Evolutionary conservation across 2,329 filamentous ascomycete genomes (phyloP).

Genomic region (Talaromyces albobiverticillius): DNA sequence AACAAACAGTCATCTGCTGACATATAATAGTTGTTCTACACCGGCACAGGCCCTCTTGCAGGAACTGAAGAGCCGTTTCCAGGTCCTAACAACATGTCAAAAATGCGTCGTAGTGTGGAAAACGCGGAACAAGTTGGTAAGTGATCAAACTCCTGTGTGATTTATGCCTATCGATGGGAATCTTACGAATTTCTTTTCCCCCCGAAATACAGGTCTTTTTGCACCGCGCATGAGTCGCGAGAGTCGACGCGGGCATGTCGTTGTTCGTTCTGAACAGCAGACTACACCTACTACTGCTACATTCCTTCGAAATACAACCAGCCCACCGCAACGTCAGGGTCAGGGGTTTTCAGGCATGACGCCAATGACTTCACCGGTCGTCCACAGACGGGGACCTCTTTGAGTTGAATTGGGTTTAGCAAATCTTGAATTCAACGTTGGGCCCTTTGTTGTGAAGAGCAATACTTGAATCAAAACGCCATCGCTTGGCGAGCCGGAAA

Average conservation of each 20-base stretch:
- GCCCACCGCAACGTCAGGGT: conserved; percentile 4
- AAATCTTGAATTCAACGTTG: not conserved
- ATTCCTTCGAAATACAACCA: conserved; percentile 1
- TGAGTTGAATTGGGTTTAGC: not conserved
- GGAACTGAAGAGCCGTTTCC: conserved; percentile 76
- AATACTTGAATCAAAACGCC: not conserved
- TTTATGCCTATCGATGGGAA: not conserved
- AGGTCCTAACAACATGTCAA: conserved; percentile 75
- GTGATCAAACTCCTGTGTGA: conserved; percentile 29
- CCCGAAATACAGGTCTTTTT: conserved; percentile 62
- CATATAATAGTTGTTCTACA: conserved; percentile 51
- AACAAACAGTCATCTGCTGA: conserved; percentile 42
- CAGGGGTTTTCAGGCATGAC: conserved; percentile 1
- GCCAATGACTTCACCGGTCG: conserved; percentile 9
- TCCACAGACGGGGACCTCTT: not conserved
- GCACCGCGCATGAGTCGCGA: conserved; percentile 73
- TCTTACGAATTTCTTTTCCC: conserved; percentile 10
- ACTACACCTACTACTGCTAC: not conserved
- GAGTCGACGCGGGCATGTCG: conserved; percentile 27
- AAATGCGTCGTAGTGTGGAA: conserved; percentile 82
- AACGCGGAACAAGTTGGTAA: conserved; percentile 80
- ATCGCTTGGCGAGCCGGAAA: not conserved
- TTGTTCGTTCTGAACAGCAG: not conserved
- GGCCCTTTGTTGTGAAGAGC: not conserved
- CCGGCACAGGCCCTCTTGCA: conserved; percentile 50